Base-by-base conservation (phyloP, 2,329 filamentous ascomycete species). In the Diplocarpon mali region DNA sequence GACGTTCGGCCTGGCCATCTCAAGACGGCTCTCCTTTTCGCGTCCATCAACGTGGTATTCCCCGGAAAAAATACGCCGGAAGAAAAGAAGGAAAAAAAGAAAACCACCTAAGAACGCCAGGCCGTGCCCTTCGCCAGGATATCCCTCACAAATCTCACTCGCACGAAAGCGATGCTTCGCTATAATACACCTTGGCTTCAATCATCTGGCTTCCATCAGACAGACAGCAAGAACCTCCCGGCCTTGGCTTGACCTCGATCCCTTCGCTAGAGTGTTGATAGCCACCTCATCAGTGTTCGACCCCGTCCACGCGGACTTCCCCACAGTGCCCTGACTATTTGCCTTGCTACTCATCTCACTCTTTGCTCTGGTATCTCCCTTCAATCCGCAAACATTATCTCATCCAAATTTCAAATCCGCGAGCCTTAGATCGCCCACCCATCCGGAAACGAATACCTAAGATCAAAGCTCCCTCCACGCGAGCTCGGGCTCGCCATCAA, bases 251-350 rank as follows among this genome's bases (percentile, higher is more conserved):
- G 20, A 24, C 20, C 7, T 24, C 20, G 7, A 24, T 24, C 20
- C 20, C 20, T 24, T 24, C 20, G 20, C 20, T 24, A 24, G 20
- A 24, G 20, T 24, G 20, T 24, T 24, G 20, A 24, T 24, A n/a
- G 20, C 7, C 7, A 3, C 7, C 20, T 24, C 20, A 20, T 10
- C 20, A 27, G 16, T 6, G 8, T 3, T 28, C 36, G 5, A 7
- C 6, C 17, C 13, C 27, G 2, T 7, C 45, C 47, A 49, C 44
- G 46, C 54, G n/a, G 55, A 54, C 42, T 57, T 58, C 15, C 55
- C 56, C 15, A 53, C 53, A n/a, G 52, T 51, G 24, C 41, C 48
- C 30, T 41, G 50, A 45, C 49, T 51, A 42, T 50, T 54, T 12
- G 40, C 48, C 30, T 41, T 51, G 45, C 49, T 51, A 42, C 51